Conservation (phyloP, 768 basidiomycete genomes). For the Lyophyllum shimeji region DNA sequence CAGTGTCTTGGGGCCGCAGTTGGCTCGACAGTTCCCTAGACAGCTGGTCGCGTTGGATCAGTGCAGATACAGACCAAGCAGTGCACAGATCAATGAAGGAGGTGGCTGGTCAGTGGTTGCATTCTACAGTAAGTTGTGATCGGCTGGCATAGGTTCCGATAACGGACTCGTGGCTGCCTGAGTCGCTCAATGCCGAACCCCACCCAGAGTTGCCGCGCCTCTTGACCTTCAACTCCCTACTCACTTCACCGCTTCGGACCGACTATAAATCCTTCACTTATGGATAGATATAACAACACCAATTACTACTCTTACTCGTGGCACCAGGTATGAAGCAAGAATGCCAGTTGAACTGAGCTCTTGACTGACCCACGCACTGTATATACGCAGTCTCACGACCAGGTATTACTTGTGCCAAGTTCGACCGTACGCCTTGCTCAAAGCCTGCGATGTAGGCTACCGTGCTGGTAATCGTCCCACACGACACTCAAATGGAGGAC, state of each 20-base stretch:
- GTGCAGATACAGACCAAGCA: no score
- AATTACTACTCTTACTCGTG: constrained; percentile 66
- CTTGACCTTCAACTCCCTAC: neutral
- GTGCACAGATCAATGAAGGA: no score
- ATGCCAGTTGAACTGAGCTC: constrained; percentile 3
- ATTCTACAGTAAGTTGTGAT: no score
- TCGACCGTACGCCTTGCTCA: constrained; percentile 8
- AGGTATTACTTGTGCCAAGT: constrained; percentile 44
- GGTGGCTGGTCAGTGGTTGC: no score
- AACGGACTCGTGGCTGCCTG: neutral
- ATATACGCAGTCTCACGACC: constrained; percentile 75
- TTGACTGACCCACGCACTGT: constrained; percentile 14
- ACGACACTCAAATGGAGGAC: constrained; percentile 69
- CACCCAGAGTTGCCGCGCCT: neutral
- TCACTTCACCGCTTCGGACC: constrained; percentile 8
- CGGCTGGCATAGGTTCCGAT: neutral
- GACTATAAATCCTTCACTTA: constrained; percentile 14
- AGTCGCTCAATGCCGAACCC: constrained; percentile 12
- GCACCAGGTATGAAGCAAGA: constrained; percentile 67
- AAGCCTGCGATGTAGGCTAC: constrained; percentile 54
- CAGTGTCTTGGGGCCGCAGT: neutral
- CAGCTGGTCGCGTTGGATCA: neutral
- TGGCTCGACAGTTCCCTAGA: no score
- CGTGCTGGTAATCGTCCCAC: constrained; percentile 71
- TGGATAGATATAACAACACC: constrained; percentile 40